Conservation (phyloP, 257 asterid genomes). For the Nicotiana benthamiana region DNA sequence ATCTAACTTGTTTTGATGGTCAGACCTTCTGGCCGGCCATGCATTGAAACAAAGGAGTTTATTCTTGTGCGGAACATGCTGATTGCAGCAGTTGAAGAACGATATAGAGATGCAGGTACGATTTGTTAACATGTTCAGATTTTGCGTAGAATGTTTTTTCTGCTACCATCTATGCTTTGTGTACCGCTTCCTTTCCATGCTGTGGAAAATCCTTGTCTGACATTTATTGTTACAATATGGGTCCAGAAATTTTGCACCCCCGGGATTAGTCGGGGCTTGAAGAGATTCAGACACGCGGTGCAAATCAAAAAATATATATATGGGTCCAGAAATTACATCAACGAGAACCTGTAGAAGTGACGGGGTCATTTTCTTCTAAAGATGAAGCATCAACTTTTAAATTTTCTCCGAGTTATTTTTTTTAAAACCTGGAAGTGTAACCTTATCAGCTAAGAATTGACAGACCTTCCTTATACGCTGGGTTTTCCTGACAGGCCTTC, state of each 20-base stretch:
- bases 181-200: background rate
- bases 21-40: slow-evolving; percentile 40
- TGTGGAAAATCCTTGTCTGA: background rate
- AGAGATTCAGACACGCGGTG: no score
- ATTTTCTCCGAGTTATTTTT: background rate
- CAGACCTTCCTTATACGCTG: background rate
- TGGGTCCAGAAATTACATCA: background rate
- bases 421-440: background rate
- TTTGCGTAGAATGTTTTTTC: background rate
- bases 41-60: slow-evolving; percentile 48
- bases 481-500: background rate
- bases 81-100: slow-evolving; percentile 50
- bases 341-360: background rate
- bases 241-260: background rate
- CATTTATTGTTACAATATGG: background rate
- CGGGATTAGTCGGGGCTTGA: no score
- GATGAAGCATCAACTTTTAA: background rate
- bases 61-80: slow-evolving; percentile 46
- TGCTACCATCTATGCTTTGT: background rate
- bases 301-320: no score
- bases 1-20: background rate
- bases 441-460: background rate
- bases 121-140: background rate
- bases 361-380: background rate
- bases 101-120: slow-evolving; percentile 46